phyloP scores from a whole-genome alignment of 2,329 filamentous ascomycete genomes.

The Xylaria sp. region DNA sequence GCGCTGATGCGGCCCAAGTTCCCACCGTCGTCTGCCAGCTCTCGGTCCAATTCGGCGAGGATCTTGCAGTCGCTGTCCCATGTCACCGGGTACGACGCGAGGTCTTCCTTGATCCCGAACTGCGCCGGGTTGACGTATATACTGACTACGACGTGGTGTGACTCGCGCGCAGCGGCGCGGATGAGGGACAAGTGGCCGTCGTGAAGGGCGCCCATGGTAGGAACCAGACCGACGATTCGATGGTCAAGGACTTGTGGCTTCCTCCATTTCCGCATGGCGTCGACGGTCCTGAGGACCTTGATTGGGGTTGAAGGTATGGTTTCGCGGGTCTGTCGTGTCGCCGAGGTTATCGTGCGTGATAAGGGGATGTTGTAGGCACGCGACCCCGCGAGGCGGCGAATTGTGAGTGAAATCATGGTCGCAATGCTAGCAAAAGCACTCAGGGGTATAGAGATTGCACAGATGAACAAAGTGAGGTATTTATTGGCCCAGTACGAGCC shows the following conservation, averaged over 20 bases:
- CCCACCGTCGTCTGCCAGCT: conserved; percentile 71
- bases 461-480: conserved; percentile 36
- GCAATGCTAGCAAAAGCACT: conserved; percentile 11
- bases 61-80: conserved; percentile 81
- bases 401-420: conserved; percentile 43
- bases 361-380: conserved; percentile 38
- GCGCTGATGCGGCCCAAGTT: conserved; percentile 78
- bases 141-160: conserved; percentile 87
- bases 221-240: conserved; percentile 85
- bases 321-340: conserved; percentile 49
- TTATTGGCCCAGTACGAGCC: conserved; percentile 43
- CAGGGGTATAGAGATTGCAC: conserved; percentile 15
- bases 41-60: conserved; percentile 74
- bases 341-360: conserved; percentile 43
- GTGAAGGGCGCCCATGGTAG: conserved; percentile 98
- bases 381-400: conserved; percentile 42
- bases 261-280: conserved; percentile 76
- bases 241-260: conserved; percentile 72
- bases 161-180: conserved; percentile 83
- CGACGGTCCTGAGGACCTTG: conserved; percentile 80
- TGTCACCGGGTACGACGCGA: conserved; percentile 88
- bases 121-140: conserved; percentile 98
- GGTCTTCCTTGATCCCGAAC: conserved; percentile 89
- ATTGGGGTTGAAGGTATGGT: conserved; percentile 69
- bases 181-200: conserved; percentile 88